Base-by-base conservation (phyloP, 441 rosid species). In the Pelargonium cotyledonis region DNA sequence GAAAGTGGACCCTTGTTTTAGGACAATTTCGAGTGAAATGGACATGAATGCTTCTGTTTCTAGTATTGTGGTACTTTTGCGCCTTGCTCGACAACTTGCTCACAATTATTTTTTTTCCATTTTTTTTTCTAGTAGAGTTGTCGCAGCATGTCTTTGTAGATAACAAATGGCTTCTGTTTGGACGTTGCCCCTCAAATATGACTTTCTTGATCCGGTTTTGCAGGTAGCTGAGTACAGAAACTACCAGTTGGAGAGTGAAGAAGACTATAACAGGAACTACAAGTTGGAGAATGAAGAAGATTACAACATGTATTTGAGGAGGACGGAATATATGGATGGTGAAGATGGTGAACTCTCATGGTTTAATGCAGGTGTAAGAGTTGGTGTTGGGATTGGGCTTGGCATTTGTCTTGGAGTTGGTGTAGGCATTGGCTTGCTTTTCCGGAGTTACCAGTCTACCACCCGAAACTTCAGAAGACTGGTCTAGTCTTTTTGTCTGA, bases 361-460 rank as follows among this genome's bases (percentile, higher is more conserved):
- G 98, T 90, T 92, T 73, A 92, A 88, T 66, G 93, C 98, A 0
- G 98, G 98, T 10, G 96, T 91, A 40, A 82, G 96, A 65, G 97
- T 89, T 71, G 97, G 97, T 3, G 95, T 92, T 14, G 96, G 98
- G 62, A 87, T 92, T 15, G 95, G 98, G 62, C 98, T 92, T 8
- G 96, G 98, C 19, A 81, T 89, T 49, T 92, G 91, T 63, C 79
- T 92, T 29, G 96, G 96, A 61, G 19, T 89, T 5, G 96, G 98
- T 4, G 76, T 92, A 63, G 98, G 98, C 62, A 91, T 88, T 0
- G 98, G 98, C 38, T 84, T 92, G 79, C 80, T 92, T 71, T 88
- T 79, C 38, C 95, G 90, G 31, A 79, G 89, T 6, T 92, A 89
- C 79, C 88, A 86, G 70, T 47, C 92, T 11, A 86, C 98, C 5